Conservation (phyloP, 441 rosid species). For the Dalechampia spathulata region DNA sequence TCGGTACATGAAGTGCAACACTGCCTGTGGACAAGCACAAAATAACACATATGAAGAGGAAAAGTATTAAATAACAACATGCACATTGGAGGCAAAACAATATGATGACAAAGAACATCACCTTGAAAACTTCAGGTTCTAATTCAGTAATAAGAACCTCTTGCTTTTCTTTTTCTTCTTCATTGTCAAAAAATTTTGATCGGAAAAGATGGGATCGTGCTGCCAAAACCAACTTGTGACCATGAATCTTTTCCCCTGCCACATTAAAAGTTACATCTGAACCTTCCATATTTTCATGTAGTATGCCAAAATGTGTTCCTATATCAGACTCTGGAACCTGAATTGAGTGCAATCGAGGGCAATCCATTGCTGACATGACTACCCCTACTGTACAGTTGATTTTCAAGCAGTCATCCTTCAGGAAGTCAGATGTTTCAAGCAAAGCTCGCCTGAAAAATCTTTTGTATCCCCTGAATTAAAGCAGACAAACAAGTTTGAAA, state of each 20-base stretch:
- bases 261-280: constrained; percentile 45
- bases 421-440: constrained; percentile 44
- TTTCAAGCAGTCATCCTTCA: constrained; percentile 48
- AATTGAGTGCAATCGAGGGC: constrained; percentile 32
- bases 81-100: too few relatives aligned
- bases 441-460: constrained; percentile 40
- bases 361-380: constrained; percentile 38
- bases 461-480: constrained; percentile 46
- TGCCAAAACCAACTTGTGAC: constrained; percentile 51
- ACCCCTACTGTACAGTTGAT: constrained; percentile 53
- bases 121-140: constrained; percentile 49
- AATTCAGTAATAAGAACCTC: constrained; percentile 31
- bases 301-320: constrained; percentile 36
- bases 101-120: too few relatives aligned
- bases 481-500: too few relatives aligned
- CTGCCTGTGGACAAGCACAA: constrained; percentile 26
- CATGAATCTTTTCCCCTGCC: constrained; percentile 39
- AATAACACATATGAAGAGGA: background rate
- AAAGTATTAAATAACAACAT: too few relatives aligned
- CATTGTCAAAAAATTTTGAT: constrained; percentile 27
- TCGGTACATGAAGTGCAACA: constrained; percentile 40
- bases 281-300: constrained; percentile 37
- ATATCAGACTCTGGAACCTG: constrained; percentile 41
- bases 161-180: constrained; percentile 20
- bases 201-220: constrained; percentile 44